Evolutionary conservation across 306 rosid species (phyloP).

Genomic region (Citrullus mucosospermus): DNA sequence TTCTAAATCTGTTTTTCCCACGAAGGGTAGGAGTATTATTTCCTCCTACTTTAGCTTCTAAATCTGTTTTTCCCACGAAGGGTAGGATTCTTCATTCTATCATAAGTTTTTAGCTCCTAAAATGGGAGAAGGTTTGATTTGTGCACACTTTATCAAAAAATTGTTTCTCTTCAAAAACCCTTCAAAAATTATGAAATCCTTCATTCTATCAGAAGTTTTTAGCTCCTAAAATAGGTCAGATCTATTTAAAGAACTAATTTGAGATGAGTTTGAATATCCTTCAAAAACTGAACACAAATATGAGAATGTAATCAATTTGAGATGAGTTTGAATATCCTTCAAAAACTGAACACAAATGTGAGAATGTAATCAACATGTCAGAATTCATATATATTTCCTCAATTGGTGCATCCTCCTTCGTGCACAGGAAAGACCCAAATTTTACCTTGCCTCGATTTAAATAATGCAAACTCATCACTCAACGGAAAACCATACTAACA

Average conservation of each 20-base stretch:
- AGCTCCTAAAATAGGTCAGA: too few species aligned
- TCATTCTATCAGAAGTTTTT: too few species aligned
- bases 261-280: not conserved
- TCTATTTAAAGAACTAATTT: not conserved
- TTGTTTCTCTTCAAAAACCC: too few species aligned
- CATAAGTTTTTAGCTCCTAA: not conserved
- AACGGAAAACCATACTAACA: not conserved
- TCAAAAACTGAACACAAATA: not conserved
- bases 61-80: not conserved
- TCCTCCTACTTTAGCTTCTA: not conserved
- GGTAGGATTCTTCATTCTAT: not conserved
- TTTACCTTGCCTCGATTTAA: not conserved
- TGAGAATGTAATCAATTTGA: not conserved
- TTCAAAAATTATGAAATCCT: too few species aligned
- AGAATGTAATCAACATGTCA: not conserved
- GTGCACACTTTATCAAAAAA: not conserved
- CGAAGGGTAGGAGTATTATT: not conserved
- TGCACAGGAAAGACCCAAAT: not conserved
- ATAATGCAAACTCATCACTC: not conserved
- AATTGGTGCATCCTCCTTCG: not conserved
- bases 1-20: not conserved
- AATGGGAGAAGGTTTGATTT: not conserved
- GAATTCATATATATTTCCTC: not conserved
- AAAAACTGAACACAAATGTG: not conserved
- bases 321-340: not conserved